A percentile compares a stretch with the other conserved stretches of the same genome.
These are phyloP conservation scores for Daldinia childiae DNA, from an alignment of 495 filamentous ascomycete genomes.

Conservation along the genomic window DNA sequence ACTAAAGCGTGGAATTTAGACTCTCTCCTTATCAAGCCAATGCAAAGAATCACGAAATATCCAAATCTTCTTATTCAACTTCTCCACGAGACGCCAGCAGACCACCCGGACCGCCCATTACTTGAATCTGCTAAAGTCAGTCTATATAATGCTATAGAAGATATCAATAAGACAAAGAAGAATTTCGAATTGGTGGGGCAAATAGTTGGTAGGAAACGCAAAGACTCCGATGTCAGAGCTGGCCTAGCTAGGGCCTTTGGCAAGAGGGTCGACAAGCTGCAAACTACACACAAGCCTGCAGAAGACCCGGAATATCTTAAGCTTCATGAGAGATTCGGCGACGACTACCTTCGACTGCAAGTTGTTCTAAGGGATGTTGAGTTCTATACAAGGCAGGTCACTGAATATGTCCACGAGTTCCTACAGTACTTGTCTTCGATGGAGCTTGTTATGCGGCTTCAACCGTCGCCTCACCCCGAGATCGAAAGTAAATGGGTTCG, in stretches of 20 bases:
- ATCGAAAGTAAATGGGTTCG: conserved; percentile 91
- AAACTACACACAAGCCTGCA: conserved; percentile 69
- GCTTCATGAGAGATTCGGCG: conserved; percentile 79
- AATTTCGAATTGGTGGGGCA: conserved; percentile 88
- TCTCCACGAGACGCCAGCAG: conserved; percentile 76
- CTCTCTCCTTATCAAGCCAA: conserved; percentile 92
- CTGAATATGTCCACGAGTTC: conserved; percentile 76
- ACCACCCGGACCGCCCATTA: conserved; percentile 81
- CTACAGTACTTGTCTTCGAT: conserved; percentile 74
- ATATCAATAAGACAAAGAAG: conserved; percentile 93
- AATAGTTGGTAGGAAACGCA: conserved; percentile 85
- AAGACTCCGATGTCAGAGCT: conserved; percentile 85
- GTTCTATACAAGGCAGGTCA: conserved; percentile 77
- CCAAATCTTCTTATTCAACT: conserved; percentile 83
- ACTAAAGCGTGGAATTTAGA: conserved; percentile 94
- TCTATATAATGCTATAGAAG: conserved; percentile 74
- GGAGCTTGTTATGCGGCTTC: conserved; percentile 68
- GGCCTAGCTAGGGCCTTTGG: conserved; percentile 88
- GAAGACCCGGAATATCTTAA: conserved; percentile 83
- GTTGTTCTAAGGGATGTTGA: conserved; percentile 91
- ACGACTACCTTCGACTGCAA: conserved; percentile 88
- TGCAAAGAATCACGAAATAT: conserved; percentile 92
- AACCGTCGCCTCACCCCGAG: conserved; percentile 74
- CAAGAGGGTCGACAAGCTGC: conserved; percentile 79
- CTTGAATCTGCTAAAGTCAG: conserved; percentile 70